Conservation (phyloP, 768 basidiomycete species). For the Boletales sp. region DNA sequence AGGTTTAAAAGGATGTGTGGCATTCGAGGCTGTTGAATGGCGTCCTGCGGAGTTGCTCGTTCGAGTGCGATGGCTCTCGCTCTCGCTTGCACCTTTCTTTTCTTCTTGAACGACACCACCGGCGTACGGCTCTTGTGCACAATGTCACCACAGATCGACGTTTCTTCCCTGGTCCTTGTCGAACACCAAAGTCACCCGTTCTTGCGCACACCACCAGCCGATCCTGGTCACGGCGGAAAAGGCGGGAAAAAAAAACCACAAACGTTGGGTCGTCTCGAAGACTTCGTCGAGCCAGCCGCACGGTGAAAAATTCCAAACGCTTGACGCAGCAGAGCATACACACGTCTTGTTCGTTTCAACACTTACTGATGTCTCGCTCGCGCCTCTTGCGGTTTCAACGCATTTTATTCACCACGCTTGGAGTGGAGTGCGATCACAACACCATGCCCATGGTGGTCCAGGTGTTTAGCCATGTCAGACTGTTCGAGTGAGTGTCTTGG, state of each 20-base stretch:
- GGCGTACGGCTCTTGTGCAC: not conserved
- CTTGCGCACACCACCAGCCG: slow-evolving; percentile 1
- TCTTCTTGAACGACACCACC: slow-evolving; percentile 9
- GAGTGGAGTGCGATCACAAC: slow-evolving; percentile 1
- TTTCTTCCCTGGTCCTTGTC: no score
- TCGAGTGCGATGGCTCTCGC: not conserved
- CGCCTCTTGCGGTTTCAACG: slow-evolving; percentile 13
- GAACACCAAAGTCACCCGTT: not conserved
- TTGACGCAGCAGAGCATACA: slow-evolving; percentile 21
- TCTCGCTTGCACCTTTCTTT: no score
- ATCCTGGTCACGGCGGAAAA: not conserved
- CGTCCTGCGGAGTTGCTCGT: slow-evolving; percentile 6
- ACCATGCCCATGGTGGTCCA: not conserved
- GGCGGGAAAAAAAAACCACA: slow-evolving; percentile 4
- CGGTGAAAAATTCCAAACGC: slow-evolving; percentile 27
- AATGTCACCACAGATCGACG: no score
- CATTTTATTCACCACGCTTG: slow-evolving; percentile 10
- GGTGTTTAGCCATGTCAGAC: slow-evolving; percentile 13
- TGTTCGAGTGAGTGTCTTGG: slow-evolving; percentile 29
- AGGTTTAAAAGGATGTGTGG: slow-evolving; percentile 7
- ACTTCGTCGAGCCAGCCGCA: no score
- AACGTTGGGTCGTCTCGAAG: slow-evolving; percentile 4
- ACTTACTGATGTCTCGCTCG: slow-evolving; percentile 21
- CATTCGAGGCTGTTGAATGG: slow-evolving; percentile 5
- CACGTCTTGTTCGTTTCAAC: slow-evolving; percentile 16